A percentile compares a stretch with the other conserved stretches of the same genome.
phyloP scores from a whole-genome alignment of 805 yeast genomes.

The Candida takata region DNA sequence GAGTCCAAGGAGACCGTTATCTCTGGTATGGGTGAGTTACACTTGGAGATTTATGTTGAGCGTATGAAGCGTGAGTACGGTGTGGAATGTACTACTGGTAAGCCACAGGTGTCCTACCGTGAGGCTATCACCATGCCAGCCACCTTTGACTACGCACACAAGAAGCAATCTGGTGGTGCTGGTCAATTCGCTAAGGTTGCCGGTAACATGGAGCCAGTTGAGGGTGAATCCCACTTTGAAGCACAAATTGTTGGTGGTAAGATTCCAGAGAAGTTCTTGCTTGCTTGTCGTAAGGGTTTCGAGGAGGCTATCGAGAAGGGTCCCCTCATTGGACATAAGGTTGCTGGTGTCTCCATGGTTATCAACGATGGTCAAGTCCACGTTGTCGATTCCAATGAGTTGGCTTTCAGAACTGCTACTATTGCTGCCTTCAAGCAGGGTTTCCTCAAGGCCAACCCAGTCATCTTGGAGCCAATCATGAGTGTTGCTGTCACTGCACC shows the following conservation, averaged over 20 bases:
- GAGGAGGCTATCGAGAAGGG: conserved; percentile 94
- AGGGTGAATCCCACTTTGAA: conserved; percentile 66
- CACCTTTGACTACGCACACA: conserved; percentile 88
- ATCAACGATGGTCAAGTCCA: conserved; percentile 97
- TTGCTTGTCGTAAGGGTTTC: conserved; percentile 93
- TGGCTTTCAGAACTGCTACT: conserved; percentile 92
- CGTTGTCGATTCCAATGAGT: conserved; percentile 93
- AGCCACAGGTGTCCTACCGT: conserved; percentile 97
- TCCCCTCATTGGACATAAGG: conserved; percentile 91
- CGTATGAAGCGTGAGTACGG: conserved; percentile 97
- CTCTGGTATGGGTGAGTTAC: conserved; percentile 98
- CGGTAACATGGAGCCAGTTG: conserved; percentile 66
- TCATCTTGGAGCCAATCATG: conserved; percentile 95
- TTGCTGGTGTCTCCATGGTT: conserved; percentile 86
- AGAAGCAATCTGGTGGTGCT: conserved; percentile 98
- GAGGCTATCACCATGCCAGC: conserved; percentile 76
- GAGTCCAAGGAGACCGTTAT: conserved; percentile 93
- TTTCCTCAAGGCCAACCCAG: conserved; percentile 76
- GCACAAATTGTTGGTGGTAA: conserved; percentile 94
- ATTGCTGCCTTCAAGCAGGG: conserved; percentile 89
- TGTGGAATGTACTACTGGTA: conserved; percentile 91
- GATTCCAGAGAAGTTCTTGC: conserved; percentile 88
- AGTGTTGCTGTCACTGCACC: conserved; percentile 90
- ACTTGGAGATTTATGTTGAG: conserved; percentile 94
- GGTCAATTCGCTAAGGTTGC: conserved; percentile 98